Base-by-base conservation (phyloP, 2,329 filamentous ascomycete species). In the Aspergillus udagawae region DNA sequence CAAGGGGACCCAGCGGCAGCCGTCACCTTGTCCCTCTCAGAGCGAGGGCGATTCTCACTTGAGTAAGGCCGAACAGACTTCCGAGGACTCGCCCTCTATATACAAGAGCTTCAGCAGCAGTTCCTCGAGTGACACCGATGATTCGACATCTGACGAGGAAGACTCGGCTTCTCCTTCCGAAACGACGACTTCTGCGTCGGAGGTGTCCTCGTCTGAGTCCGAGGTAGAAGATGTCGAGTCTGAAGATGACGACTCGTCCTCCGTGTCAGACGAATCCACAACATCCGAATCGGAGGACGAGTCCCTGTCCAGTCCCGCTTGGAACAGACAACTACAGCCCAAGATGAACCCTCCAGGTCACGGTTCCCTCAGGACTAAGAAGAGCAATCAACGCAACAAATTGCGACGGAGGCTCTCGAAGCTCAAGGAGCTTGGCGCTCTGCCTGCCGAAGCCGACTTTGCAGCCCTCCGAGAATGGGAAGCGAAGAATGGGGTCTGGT, bases 361-460 rank as follows among this genome's bases (percentile, higher is more conserved):
- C 58, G 86, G 86, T 17, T 77, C 75, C 32, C 62, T 67, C 23
- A 64, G 68, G 20, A 89, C 86, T 0, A 79, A 79, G 52, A 73
- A 73, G 25, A 81, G 84, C 59, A 89, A 89, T 61, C 65, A 73
- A 29, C 78, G 86, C 42, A 78, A 79, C 44, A 80, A 79, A 55
- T 71, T 80, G 53, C 71, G 75, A 42, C 80, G 80, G 56, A 74
- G 75, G 56, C 72, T 88, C 10, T 71, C 73, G 3, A 75, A 77
- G 55, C 73, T 87, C 7, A 84, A 86, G 63, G 69, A 76, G 20
- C 70, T 78, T n/a, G 83, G 82, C 1, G 66, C 80, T 12, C 70
- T 88, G 8, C 78, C 78, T 21, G 61, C 72, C 27, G 69, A 79
- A 55, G 84, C 84, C 5, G 80, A 78, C 51, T 75, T 83, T 45